Base-by-base conservation (phyloP, 1,139 yeast genomes). In the Suhomyces panamericanus region DNA sequence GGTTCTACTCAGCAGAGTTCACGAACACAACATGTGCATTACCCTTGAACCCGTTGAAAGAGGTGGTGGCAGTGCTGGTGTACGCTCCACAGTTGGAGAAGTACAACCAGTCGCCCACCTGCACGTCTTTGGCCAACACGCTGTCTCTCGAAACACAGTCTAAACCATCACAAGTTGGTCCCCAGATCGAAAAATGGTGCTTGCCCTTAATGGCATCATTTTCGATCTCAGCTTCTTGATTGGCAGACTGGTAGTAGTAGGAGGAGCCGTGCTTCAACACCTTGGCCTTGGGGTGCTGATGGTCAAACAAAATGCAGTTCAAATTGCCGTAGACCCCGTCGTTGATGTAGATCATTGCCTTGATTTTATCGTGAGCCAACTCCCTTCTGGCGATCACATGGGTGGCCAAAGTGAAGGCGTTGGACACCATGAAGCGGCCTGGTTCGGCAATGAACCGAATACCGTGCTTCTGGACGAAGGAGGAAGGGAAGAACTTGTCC, bases 101-200 rank as follows among this genome's bases (percentile, higher is more conserved):
- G 66, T 84, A 88, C 49, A 93, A 66, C 98, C 98, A 93, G 64
- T 93, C 98, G 13, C 97, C 98, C 40, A 86, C 85, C 34, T 74
- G 72, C 41, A 90, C 82, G 39, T 83, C 80, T 43, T 77, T 75
- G 14, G 82, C 73, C 60, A 91, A 72, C 39, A 57, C 56, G 48
- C 80, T 69, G 34, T 70, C 73, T 42, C 74, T 66, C 24, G 87
- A 67, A 47, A 93, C 81, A 64, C 96, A 87, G 65, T 93, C 99
- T 53, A 93, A 75, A 4, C 98, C 97, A 66, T 93, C 99, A 69
- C 99, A 93, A 17, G 98, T 93, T 39, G 98, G 99, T 8, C 99
- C 99, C 98, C 98, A 93, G 49, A 93, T 77, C 16, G 96, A 83
- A 60, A 73, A 88, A 55, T 64, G 67, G 55, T 62, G 62, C 50